Conservation (phyloP, 1,284 basidiomycete genomes). For the Rhodotorula mucilaginosa region DNA sequence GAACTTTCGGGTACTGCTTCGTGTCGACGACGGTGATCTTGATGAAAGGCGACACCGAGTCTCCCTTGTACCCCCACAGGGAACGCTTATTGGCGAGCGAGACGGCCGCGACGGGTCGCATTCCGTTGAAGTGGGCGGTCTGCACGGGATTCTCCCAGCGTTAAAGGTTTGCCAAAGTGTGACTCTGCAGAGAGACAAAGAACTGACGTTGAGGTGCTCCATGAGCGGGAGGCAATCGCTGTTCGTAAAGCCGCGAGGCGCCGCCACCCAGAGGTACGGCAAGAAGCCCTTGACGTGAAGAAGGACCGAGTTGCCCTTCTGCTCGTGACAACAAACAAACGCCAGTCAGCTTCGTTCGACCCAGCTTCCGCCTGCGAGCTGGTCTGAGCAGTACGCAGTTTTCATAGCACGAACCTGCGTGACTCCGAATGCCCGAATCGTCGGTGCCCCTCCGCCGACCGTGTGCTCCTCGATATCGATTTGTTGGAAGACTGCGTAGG, state of each 20-base stretch:
- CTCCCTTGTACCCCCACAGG: slow-evolving; percentile 82
- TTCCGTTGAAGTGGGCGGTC: slow-evolving; percentile 38
- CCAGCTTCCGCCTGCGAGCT: neutral
- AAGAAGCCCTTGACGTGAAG: slow-evolving; percentile 74
- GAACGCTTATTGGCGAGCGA: slow-evolving; percentile 64
- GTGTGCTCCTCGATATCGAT: slow-evolving; percentile 80
- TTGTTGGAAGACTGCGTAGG: slow-evolving; percentile 70
- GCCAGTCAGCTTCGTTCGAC: neutral
- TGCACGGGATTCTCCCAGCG: neutral
- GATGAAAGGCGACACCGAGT: slow-evolving; percentile 73
- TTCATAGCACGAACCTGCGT: slow-evolving; percentile 61
- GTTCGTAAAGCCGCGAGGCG: slow-evolving; percentile 73
- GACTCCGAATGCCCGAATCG: slow-evolving; percentile 79
- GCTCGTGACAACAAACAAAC: too few relatives aligned
- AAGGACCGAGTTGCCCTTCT: slow-evolving; percentile 79
- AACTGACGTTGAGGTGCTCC: slow-evolving; percentile 72
- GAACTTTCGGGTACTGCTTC: slow-evolving; percentile 72
- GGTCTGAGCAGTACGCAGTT: neutral
- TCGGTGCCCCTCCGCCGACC: slow-evolving; percentile 57
- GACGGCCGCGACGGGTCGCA: slow-evolving; percentile 44
- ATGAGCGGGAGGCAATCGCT: slow-evolving; percentile 66
- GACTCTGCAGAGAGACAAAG: neutral
- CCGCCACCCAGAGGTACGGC: slow-evolving; percentile 86
- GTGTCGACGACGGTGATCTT: slow-evolving; percentile 74
- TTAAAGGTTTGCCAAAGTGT: too few relatives aligned